phyloP scores from a whole-genome alignment of 2,329 filamentous ascomycete species.

The Ophiostoma quercus region DNA sequence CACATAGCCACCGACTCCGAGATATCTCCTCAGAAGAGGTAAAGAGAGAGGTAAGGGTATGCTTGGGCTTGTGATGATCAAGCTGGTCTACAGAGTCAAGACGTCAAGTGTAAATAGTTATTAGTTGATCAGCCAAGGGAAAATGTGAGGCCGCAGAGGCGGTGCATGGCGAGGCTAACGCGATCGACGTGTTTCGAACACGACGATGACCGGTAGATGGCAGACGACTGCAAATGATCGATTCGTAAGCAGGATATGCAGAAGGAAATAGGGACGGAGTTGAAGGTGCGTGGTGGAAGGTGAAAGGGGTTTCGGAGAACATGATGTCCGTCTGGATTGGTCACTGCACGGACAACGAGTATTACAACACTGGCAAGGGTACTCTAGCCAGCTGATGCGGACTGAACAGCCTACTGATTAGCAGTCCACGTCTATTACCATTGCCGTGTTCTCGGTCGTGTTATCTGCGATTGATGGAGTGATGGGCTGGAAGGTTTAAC shows the following conservation, averaged over 20 bases:
- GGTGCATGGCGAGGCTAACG: neutral
- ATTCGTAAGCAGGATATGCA: neutral
- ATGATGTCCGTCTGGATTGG: neutral
- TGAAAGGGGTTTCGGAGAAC: neutral
- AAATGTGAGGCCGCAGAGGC: neutral
- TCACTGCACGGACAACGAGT: neutral
- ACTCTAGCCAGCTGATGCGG: no score
- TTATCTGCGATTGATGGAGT: neutral
- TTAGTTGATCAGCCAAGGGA: neutral
- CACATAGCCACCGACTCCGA: conserved; percentile 1
- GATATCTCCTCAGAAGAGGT: neutral
- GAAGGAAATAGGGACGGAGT: neutral
- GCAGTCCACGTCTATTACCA: neutral
- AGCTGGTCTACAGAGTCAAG: neutral
- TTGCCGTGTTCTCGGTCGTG: neutral
- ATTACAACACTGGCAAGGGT: neutral
- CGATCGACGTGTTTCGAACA: neutral
- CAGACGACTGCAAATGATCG: neutral
- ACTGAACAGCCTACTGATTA: neutral
- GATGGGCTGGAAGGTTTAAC: neutral
- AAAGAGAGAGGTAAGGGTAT: no score
- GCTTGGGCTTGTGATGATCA: neutral
- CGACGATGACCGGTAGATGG: neutral
- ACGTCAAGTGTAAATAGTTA: neutral
- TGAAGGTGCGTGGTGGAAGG: neutral